Base-by-base conservation (phyloP, 805 yeast species). In the Blastobotrys parvus region DNA sequence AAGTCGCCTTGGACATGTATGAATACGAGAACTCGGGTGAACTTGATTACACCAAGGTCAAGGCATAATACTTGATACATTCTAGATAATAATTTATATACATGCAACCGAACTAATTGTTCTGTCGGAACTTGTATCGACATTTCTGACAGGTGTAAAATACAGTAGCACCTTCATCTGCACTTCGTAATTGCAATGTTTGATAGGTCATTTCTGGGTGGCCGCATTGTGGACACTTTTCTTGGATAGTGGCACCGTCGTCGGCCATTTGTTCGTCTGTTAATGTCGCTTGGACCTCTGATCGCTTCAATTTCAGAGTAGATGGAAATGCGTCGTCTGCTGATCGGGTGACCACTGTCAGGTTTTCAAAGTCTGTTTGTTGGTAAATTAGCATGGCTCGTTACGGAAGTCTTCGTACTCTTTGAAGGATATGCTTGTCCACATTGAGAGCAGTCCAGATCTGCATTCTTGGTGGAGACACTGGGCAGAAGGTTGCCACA, bases 101-200 rank as follows among this genome's bases (percentile, higher is more conserved):
- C 18, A 31, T 31, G 27, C 11, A 20, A 43, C 13, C 18, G 21
- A 6, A 17, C 49, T 57, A 90, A 62, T 92, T 92, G 64, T 92
- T 90, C 30, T 96, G 89, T 70, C 97, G 82, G 71, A 85, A 89
- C 57, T 86, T 79, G 73, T 90, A 87, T 35, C 89, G 88, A 74
- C 99, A 92, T 34, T 75, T 68, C 1, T 95, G 82, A 70, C 98
- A 92, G 1, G 98, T 90, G 68, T 92, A 94, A 62, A 92, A 92
- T 29, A 92, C 97, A 7, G 99, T 92, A 22, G 98, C 71, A 74
- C 98, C 99, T 74, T 92, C 99, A 73, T 92, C 99, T 1, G 98
- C 99, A 43, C 95, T 84, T 68, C 99, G 80, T 55, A 92, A 74
- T 66, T 92, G 99, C 53, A 92, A 70, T 3, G 98, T 92, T 60